A percentile compares a stretch with the other conserved stretches of the same genome.
Conservation (phyloP, 192 early-diverging fungal genomes). For the Umbelopsis ramanniana region DNA sequence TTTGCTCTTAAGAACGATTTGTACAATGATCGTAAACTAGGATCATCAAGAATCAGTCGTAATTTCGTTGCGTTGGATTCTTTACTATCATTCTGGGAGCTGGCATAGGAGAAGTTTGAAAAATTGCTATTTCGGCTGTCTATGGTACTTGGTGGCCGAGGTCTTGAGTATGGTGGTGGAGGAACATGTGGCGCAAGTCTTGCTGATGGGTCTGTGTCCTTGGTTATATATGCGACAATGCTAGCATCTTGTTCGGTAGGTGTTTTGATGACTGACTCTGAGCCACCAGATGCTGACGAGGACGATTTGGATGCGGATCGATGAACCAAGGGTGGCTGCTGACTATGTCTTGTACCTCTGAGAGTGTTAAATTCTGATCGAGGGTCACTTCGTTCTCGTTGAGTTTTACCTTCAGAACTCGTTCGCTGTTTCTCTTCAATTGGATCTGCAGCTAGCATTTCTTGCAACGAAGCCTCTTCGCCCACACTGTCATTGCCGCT, state of each 20-base stretch:
- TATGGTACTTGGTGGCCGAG: slow-evolving; percentile 6
- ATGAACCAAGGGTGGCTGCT: not conserved
- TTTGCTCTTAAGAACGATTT: slow-evolving; percentile 67
- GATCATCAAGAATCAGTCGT: slow-evolving; percentile 62
- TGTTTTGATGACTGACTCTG: slow-evolving; percentile 1
- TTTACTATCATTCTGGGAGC: slow-evolving; percentile 29
- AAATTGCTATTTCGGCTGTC: slow-evolving; percentile 8
- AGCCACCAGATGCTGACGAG: slow-evolving; percentile 4
- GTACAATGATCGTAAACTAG: slow-evolving; percentile 57
- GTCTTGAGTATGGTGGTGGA: not conserved
- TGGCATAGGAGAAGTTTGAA: slow-evolving; percentile 7
- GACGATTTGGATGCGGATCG: slow-evolving; percentile 13
- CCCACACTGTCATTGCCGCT: not conserved
- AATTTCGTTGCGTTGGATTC: slow-evolving; percentile 63
- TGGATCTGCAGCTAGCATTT: slow-evolving; percentile 12
- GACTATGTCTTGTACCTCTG: not conserved
- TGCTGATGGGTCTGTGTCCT: not conserved
- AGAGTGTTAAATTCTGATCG: not conserved
- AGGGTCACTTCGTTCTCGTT: not conserved
- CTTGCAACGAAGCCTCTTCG: slow-evolving; percentile 20
- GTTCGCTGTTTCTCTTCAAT: slow-evolving; percentile 23
- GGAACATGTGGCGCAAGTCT: not conserved
- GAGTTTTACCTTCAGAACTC: slow-evolving; percentile 42
- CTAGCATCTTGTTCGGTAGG: slow-evolving; percentile 1
- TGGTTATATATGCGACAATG: not conserved